These are phyloP conservation scores for Apiotrichum montevideense DNA, from an alignment of 1,284 basidiomycete species.

Conservation along the genomic window DNA sequence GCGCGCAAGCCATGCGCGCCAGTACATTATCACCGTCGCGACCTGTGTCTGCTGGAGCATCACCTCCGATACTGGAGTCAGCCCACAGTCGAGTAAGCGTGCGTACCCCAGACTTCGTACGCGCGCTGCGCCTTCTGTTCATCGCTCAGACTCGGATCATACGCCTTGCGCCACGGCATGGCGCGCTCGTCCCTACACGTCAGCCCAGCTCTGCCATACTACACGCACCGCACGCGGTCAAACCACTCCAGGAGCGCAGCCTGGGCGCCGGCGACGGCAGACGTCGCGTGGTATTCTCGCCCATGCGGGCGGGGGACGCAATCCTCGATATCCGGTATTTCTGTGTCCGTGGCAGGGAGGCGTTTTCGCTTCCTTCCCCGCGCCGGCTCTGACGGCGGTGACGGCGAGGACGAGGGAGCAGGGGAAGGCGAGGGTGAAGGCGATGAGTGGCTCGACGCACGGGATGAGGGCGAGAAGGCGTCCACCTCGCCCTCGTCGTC, in stretches of 20 bases:
- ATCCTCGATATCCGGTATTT: constrained; percentile 13
- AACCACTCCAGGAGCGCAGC: constrained; percentile 43
- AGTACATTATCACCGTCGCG: constrained; percentile 82
- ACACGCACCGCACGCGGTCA: constrained; percentile 28
- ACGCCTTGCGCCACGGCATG: constrained; percentile 47
- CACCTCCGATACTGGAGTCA: constrained; percentile 65
- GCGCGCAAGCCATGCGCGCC: constrained; percentile 72
- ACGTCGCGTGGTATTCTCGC: constrained; percentile 26
- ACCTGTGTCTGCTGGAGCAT: constrained; percentile 96
- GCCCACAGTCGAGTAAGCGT: background rate
- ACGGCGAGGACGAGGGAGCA: no score
- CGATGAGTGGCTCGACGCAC: background rate
- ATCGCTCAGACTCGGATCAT: constrained; percentile 23
- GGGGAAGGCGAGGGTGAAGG: no score
- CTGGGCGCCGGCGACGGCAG: constrained; percentile 19
- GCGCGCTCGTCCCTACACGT: constrained; percentile 34
- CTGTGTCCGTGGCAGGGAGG: background rate
- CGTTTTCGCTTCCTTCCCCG: constrained; percentile 2
- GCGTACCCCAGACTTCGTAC: constrained; percentile 39
- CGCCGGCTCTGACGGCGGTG: background rate
- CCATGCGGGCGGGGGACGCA: constrained; percentile 24
- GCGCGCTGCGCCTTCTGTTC: constrained; percentile 44
- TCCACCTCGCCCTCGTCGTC: background rate
- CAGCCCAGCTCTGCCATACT: constrained; percentile 14
- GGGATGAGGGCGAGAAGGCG: background rate